A percentile compares a stretch with the other conserved stretches of the same genome.
Conservation (phyloP, 805 yeast species). For the Saturnispora silvae region DNA sequence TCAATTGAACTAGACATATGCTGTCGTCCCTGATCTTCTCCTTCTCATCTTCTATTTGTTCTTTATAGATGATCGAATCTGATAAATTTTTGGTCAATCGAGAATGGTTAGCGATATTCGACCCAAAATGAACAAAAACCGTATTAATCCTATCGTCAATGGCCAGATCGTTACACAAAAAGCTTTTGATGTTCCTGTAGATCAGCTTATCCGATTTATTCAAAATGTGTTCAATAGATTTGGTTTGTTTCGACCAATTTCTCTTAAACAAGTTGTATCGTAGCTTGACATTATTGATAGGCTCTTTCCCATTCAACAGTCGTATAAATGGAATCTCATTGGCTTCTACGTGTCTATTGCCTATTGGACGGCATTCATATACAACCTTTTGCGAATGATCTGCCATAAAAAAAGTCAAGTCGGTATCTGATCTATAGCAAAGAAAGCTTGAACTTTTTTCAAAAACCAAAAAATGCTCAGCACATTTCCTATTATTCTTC, state of each 20-base stretch:
- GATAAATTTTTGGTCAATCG: constrained; percentile 24
- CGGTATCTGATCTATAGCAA: too few species aligned
- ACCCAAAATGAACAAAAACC: constrained; percentile 31
- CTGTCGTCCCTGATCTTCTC: constrained; percentile 7
- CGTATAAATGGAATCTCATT: constrained; percentile 32
- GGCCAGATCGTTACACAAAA: constrained; percentile 14
- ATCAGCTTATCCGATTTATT: constrained; percentile 27
- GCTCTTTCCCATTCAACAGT: constrained; percentile 35
- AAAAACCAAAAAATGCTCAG: too few species aligned
- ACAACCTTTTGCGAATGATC: constrained; percentile 23
- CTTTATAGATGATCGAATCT: constrained; percentile 5
- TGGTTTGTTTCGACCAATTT: constrained; percentile 29
- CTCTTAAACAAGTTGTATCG: constrained; percentile 34
- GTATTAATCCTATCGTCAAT: constrained; percentile 25
- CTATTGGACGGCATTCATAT: constrained; percentile 18
- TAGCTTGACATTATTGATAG: constrained; percentile 25
- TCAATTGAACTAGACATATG: constrained; percentile 12
- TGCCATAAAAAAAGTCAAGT: background rate
- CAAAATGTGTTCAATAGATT: constrained; percentile 22
- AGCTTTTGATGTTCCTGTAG: constrained; percentile 24
- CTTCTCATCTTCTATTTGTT: constrained; percentile 5
- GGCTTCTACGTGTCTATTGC: constrained; percentile 1
- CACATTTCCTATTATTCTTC: background rate
- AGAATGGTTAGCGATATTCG: constrained; percentile 33
- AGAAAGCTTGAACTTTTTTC: background rate